Percentiles rank a stretch among this genome's conserved stretches.
Evolutionary conservation across 1,284 basidiomycete genomes (phyloP).

Genomic region (Schizophyllum commune): DNA sequence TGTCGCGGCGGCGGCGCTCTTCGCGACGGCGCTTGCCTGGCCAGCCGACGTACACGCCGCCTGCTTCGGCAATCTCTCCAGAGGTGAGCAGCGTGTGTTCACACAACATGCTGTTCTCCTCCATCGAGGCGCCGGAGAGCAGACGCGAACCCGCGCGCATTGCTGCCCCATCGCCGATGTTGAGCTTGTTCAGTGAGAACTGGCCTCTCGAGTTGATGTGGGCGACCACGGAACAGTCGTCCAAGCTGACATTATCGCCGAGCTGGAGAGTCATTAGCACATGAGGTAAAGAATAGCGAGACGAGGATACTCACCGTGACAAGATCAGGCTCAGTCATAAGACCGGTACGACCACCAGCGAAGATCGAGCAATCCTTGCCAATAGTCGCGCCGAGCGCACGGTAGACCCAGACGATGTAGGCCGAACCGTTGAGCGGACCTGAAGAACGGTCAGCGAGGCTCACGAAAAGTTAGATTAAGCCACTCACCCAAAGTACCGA

Average conservation of each 20-base stretch:
- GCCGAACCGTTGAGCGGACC: slow-evolving; percentile 29
- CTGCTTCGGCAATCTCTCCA: slow-evolving; percentile 37
- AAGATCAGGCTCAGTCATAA: slow-evolving; percentile 39
- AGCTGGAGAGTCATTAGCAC: slow-evolving; percentile 17
- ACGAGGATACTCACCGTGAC: slow-evolving; percentile 22
- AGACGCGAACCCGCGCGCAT: slow-evolving; percentile 38
- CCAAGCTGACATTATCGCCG: slow-evolving; percentile 31
- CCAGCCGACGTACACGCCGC: slow-evolving; percentile 34
- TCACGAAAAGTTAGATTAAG: background rate
- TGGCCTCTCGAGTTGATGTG: slow-evolving; percentile 39
- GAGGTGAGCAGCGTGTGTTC: slow-evolving; percentile 41
- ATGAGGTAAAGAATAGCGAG: background rate
- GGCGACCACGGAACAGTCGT: slow-evolving; percentile 38
- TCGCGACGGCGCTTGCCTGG: slow-evolving; percentile 21
- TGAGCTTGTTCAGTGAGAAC: slow-evolving; percentile 33
- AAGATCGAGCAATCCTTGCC: slow-evolving; percentile 33
- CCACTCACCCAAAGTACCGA: slow-evolving; percentile 25
- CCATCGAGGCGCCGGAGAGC: slow-evolving; percentile 43
- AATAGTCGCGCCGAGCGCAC: slow-evolving; percentile 33
- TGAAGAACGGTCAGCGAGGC: slow-evolving; percentile 7
- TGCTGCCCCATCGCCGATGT: slow-evolving; percentile 32
- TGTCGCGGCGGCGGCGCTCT: slow-evolving; percentile 2
- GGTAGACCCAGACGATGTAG: slow-evolving; percentile 36
- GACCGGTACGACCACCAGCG: slow-evolving; percentile 29
- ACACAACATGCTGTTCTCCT: slow-evolving; percentile 36